A percentile compares a stretch with the other conserved stretches of the same genome.
Evolutionary conservation across 1,284 basidiomycete species (phyloP).

Genomic region (Ceratobasidium sp.): DNA sequence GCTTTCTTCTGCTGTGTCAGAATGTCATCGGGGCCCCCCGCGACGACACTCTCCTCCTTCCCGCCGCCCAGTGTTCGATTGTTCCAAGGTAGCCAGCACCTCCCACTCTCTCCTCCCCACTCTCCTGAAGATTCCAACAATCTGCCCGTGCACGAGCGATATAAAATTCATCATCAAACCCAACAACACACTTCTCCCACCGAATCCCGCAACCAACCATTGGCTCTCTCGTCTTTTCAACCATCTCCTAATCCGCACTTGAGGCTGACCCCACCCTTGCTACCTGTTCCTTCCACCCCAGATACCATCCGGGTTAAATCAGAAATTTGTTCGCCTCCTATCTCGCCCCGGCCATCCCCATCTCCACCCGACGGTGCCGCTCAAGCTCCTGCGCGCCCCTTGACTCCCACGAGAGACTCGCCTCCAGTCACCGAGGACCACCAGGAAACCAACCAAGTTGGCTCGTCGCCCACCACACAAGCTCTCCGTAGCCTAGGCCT

Average conservation of each 20-base stretch:
- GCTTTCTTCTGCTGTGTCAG: conserved; percentile 29
- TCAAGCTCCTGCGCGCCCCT: conserved; percentile 10
- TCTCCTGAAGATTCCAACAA: conserved; percentile 23
- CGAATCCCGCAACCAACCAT: not conserved
- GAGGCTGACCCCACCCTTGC: not conserved
- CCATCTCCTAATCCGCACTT: not conserved
- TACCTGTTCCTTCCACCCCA: conserved; percentile 5
- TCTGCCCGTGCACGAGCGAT: conserved; percentile 6
- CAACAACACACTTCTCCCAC: conserved; percentile 36
- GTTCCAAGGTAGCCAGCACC: not conserved
- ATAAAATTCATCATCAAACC: conserved; percentile 40
- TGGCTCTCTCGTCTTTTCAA: not conserved
- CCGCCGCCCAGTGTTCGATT: not conserved
- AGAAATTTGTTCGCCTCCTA: conserved; percentile 32
- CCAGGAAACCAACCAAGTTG: not conserved
- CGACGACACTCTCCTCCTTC: not conserved
- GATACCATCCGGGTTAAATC: conserved; percentile 24
- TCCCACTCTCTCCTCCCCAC: conserved; percentile 18
- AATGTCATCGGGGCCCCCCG: conserved; percentile 7
- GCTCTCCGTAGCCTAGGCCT: conserved; percentile 47
- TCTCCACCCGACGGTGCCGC: conserved; percentile 13
- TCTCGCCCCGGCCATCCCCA: conserved; percentile 34
- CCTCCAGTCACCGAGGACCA: not conserved
- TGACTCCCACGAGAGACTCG: not conserved
- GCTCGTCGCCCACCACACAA: conserved; percentile 44